Conservation (phyloP, 73 alveolate genomes). For the Paramecium bursaria region DNA sequence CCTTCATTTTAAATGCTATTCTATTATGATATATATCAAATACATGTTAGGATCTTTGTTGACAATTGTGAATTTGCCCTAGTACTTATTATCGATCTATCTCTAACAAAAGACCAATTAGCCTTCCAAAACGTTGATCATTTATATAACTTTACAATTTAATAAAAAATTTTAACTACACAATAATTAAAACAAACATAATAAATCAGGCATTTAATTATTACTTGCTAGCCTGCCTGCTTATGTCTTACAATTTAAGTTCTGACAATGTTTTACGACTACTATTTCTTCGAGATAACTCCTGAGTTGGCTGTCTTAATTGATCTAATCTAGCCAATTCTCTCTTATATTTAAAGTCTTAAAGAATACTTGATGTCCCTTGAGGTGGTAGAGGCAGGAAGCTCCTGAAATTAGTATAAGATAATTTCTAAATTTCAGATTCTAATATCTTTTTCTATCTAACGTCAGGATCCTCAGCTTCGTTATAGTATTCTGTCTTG, state of each 20-base stretch:
- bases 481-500: conserved; percentile 47
- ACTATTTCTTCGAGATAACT: too few relatives aligned
- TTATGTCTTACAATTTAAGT: background rate
- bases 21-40: background rate
- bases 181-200: background rate
- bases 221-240: background rate
- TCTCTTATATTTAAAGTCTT: conserved; percentile 21
- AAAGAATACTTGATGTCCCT: background rate
- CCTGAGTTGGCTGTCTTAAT: too few relatives aligned
- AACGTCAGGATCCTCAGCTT: conserved; percentile 62
- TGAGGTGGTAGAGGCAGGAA: conserved; percentile 27
- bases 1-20: background rate
- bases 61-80: background rate
- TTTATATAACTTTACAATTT: background rate
- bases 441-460: conserved; percentile 34
- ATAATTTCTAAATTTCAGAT: conserved; percentile 19
- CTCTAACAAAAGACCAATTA: too few relatives aligned
- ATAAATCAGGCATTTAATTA: too few relatives aligned
- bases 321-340: conserved; percentile 37
- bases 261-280: conserved; percentile 18
- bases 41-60: background rate
- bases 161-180: too few relatives aligned
- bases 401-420: conserved; percentile 47
- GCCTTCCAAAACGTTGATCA: too few relatives aligned
- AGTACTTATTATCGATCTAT: background rate